Base-by-base conservation (phyloP, 1,139 yeast genomes). In the Petasospora rhodanensis region DNA sequence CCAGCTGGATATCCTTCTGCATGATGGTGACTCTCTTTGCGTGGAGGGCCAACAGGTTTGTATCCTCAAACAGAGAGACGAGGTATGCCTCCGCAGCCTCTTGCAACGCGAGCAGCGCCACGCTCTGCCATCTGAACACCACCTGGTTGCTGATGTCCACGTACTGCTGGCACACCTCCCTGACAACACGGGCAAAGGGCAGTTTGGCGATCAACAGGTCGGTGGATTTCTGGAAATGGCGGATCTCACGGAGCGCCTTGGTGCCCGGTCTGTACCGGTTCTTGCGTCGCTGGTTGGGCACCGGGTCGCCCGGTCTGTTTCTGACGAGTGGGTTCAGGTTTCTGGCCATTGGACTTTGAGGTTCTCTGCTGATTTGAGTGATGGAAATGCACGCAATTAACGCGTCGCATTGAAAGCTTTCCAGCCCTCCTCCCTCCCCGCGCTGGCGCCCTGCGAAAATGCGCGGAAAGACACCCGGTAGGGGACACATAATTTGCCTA, bases 11-110 rank as follows among this genome's bases (percentile, higher is more conserved):
- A 55, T 89, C 97, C 56, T 83, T 85, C 52, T 84, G 89, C 95
- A 86, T 86, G 18, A 89, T 84, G 0, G 97, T 89, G 14, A 89
- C 95, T 45, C 97, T 67, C 54, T 85, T 87, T 3, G 96, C 96
- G 57, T 89, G 97, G 22, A 86, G 68, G 5, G 96, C 96, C 61
- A 95, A 75, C 31, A 89, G 59, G 50, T 87, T 87, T 7, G 96
- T 87, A 55, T 89, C 96, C 55, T 89, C 96, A 44, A 89, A 70
- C 34, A 89, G 60, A 40, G 87, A 89, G 9, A 87, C 85, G 45
- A 89, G 60, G 51, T 79, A 89, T 3, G 96, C 95, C 55, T 87
- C 96, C 26, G 91, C 76, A 0, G 96, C 96, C 52, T 89, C 97
- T 53, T 89, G 97, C 22, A 89, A 62, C 2, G 96, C 96, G 52